Evolutionary conservation across 139 green algal genomes (phyloP).

Genomic region (Mychonastes homosphaera): DNA sequence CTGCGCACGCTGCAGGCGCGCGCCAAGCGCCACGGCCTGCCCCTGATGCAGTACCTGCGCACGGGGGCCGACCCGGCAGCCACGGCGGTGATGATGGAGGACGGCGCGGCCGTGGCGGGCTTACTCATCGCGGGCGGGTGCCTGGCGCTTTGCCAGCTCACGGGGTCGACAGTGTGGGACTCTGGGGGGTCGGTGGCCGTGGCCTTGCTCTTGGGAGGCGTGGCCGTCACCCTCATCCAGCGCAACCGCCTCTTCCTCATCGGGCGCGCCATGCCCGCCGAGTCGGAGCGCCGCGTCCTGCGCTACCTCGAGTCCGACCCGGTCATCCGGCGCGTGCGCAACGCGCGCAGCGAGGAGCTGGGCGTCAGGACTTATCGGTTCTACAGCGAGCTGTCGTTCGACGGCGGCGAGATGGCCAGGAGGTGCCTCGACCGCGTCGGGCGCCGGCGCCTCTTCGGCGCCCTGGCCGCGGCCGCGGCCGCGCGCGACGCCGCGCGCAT

Average conservation of each 20-base stretch:
- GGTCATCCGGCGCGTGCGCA: conserved; percentile 53
- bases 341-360: conserved; percentile 82
- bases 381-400: conserved; percentile 64
- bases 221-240: conserved; percentile 75
- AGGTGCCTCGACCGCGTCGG: conserved; percentile 16
- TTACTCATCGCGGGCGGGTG: conserved; percentile 51
- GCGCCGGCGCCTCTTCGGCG: conserved; percentile 6
- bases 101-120: conserved; percentile 66
- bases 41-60: conserved; percentile 48
- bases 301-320: conserved; percentile 21
- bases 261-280: conserved; percentile 49
- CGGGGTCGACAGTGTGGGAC: conserved; percentile 68
- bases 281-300: conserved; percentile 20
- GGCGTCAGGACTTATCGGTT: conserved; percentile 48
- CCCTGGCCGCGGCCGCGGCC: conserved; percentile 8
- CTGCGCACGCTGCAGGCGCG: too few species aligned
- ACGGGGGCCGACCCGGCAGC: conserved; percentile 69
- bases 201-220: conserved; percentile 63
- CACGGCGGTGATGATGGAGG: conserved; percentile 81
- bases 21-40: conserved; percentile 38
- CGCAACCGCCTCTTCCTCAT: conserved; percentile 77
- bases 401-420: conserved; percentile 24
- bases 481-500: conserved; percentile 5
- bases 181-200: conserved; percentile 72
- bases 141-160: conserved; percentile 26